Conservation (phyloP, 1,139 yeast genomes). For the Sugiyamaella novakii region DNA sequence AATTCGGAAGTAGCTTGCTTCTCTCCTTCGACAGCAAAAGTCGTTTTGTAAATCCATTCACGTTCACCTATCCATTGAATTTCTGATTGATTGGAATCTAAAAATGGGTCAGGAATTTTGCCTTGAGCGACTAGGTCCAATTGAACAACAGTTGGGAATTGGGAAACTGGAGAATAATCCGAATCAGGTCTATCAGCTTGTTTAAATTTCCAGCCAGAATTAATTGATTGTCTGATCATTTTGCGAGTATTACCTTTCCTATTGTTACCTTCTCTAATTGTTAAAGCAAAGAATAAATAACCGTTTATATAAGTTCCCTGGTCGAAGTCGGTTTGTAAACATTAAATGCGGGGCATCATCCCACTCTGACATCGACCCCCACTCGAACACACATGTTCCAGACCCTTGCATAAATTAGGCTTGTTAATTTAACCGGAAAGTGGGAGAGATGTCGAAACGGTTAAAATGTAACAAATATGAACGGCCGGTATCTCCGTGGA, state of each 20-base stretch:
- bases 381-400: conserved; percentile 2
- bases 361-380: conserved; percentile 7
- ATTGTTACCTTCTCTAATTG: too few species aligned
- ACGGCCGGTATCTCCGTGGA: too few species aligned
- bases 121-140: conserved; percentile 45
- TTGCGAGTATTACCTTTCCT: too few species aligned
- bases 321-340: too few species aligned
- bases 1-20: conserved; percentile 33
- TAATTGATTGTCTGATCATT: conserved; percentile 14
- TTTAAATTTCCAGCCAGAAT: conserved; percentile 19
- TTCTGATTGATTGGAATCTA: conserved; percentile 45
- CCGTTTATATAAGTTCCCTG: too few species aligned
- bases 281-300: too few species aligned
- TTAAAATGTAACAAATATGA: too few species aligned
- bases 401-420: too few species aligned
- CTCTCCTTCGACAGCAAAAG: conserved; percentile 25
- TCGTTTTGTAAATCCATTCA: conserved; percentile 36
- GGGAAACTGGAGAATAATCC: conserved; percentile 24
- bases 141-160: conserved; percentile 34
- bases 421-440: background rate
- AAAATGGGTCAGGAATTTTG: conserved; percentile 50
- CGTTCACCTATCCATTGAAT: conserved; percentile 53
- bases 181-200: conserved; percentile 19
- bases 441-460: background rate
- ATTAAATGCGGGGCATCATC: too few species aligned